These are phyloP conservation scores for Wallemia mellicola DNA, from an alignment of 1,284 basidiomycete species.

Conservation along the genomic window DNA sequence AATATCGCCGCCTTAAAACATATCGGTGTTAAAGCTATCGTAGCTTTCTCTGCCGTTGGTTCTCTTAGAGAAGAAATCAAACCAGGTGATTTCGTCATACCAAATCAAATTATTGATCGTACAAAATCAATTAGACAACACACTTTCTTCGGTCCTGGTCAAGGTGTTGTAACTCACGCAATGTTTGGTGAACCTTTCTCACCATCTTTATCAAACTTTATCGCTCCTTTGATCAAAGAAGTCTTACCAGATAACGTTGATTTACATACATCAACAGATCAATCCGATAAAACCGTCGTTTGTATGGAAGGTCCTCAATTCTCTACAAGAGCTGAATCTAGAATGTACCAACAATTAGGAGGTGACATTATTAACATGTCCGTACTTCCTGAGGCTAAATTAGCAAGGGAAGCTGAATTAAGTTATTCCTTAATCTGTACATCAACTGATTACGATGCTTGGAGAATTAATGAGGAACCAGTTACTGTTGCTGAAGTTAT, in stretches of 20 bases:
- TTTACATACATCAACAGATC: conserved; percentile 23
- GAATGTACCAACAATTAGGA: conserved; percentile 79
- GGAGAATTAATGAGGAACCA: conserved; percentile 43
- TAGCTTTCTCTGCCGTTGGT: conserved; percentile 88
- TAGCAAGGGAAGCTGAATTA: conserved; percentile 79
- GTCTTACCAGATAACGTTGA: conserved; percentile 28
- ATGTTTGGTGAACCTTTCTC: conserved; percentile 79
- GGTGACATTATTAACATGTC: conserved; percentile 59
- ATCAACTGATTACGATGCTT: conserved; percentile 67
- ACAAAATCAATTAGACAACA: conserved; percentile 68
- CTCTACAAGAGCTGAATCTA: conserved; percentile 74
- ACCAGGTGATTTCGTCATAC: conserved; percentile 47
- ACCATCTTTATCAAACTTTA: conserved; percentile 31
- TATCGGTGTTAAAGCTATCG: conserved; percentile 57
- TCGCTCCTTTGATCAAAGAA: conserved; percentile 32
- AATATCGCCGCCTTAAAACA: conserved; percentile 89
- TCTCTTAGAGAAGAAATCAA: conserved; percentile 73
- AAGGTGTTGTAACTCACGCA: conserved; percentile 61
- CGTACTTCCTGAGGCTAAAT: conserved; percentile 51
- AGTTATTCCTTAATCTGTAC: conserved; percentile 74
- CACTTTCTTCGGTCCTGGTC: conserved; percentile 50
- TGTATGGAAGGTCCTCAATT: conserved; percentile 96
- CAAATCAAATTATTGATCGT: conserved; percentile 78
- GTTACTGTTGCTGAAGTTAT: conserved; percentile 73
- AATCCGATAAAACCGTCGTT: conserved; percentile 55